A percentile compares a stretch with the other conserved stretches of the same genome.
Evolutionary conservation across 2,329 filamentous ascomycete species (phyloP).

Genomic region (Ceratocystiopsis sp.): DNA sequence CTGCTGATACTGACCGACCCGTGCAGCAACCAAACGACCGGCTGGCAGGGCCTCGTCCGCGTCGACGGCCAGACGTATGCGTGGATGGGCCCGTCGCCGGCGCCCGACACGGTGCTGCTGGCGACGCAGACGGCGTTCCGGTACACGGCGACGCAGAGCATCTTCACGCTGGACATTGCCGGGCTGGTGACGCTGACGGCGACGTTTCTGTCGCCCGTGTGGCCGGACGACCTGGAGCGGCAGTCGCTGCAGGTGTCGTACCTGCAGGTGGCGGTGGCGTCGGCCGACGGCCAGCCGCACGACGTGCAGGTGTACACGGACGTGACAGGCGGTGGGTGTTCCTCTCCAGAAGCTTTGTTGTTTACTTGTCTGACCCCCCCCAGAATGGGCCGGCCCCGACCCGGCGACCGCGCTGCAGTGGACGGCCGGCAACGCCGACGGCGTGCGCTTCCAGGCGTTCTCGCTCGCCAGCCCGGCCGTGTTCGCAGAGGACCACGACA

Average conservation of each 20-base stretch:
- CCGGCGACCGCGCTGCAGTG: slow-evolving; percentile 1
- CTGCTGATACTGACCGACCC: neutral
- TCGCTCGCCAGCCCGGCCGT: slow-evolving; percentile 41
- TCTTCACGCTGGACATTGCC: slow-evolving; percentile 49
- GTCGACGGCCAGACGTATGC: slow-evolving; percentile 48
- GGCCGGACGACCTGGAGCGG: slow-evolving; percentile 44
- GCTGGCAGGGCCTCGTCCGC: slow-evolving; percentile 52
- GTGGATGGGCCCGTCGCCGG: slow-evolving; percentile 47
- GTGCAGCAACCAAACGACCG: slow-evolving; percentile 34
- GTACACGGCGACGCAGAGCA: slow-evolving; percentile 57
- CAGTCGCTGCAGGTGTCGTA: slow-evolving; percentile 59
- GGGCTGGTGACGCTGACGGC: slow-evolving; percentile 45
- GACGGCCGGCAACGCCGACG: slow-evolving; percentile 20
- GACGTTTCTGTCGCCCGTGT: slow-evolving; percentile 55
- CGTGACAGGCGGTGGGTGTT: slow-evolving; percentile 43
- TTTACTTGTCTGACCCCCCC: no score
- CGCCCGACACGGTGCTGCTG: slow-evolving; percentile 17
- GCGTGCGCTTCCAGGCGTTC: slow-evolving; percentile 48
- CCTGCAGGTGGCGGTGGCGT: slow-evolving; percentile 43
- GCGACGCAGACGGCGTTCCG: slow-evolving; percentile 46
- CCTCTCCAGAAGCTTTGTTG: neutral
- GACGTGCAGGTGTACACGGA: slow-evolving; percentile 56
- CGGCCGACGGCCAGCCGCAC: slow-evolving; percentile 44
- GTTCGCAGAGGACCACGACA: slow-evolving; percentile 52
- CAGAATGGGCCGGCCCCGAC: slow-evolving; percentile 59